These are phyloP conservation scores for Ormosia semicastrata DNA, from an alignment of 306 rosid species.

Conservation along the genomic window DNA sequence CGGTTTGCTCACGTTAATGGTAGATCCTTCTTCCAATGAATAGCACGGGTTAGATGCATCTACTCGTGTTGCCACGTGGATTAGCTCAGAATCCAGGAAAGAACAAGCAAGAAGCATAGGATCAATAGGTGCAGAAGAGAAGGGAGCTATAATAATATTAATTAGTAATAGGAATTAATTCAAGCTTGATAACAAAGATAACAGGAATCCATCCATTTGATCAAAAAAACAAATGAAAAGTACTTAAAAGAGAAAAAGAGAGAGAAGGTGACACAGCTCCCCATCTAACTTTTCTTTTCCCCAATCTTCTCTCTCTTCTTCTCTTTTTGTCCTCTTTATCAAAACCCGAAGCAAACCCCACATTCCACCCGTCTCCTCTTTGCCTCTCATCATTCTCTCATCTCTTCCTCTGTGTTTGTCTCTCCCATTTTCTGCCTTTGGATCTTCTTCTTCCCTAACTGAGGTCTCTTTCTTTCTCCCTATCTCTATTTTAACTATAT, in stretches of 20 bases:
- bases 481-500: neutral
- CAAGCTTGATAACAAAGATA: conserved; percentile 54
- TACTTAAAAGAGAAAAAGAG: conserved; percentile 26
- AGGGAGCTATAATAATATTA: neutral
- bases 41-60: neutral
- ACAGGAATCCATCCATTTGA: conserved; percentile 44
- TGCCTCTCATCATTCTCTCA: neutral
- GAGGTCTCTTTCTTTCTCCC: conserved; percentile 37
- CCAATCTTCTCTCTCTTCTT: conserved; percentile 27
- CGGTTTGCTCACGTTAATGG: conserved; percentile 31
- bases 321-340: conserved; percentile 73
- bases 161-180: neutral
- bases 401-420: conserved; percentile 15
- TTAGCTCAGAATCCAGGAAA: conserved; percentile 53
- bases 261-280: conserved; percentile 28
- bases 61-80: conserved; percentile 48
- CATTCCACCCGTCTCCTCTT: conserved; percentile 33
- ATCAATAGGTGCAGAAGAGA: conserved; percentile 36
- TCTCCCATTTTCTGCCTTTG: conserved; percentile 34
- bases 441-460: conserved; percentile 49
- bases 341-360: conserved; percentile 70
- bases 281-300: conserved; percentile 2
- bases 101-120: conserved; percentile 80
- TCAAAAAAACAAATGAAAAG: conserved; percentile 54
- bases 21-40: conserved; percentile 24